A percentile compares a stretch with the other conserved stretches of the same genome.
phyloP scores from a whole-genome alignment of 2,329 filamentous ascomycete species.

The Ophidiomyces ophidiicola region DNA sequence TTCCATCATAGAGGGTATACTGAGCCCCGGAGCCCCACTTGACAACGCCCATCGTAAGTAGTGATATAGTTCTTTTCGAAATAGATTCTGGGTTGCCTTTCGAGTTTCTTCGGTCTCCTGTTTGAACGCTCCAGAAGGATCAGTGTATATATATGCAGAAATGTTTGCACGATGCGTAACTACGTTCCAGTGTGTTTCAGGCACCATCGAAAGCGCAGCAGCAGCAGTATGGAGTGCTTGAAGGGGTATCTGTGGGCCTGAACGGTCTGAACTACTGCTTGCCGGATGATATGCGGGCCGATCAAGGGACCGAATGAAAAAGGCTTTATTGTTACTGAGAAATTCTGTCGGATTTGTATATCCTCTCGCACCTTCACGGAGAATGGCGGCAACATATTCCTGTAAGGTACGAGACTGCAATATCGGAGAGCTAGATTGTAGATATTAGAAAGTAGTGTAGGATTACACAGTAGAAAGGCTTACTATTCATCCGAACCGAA shows the following conservation, averaged over 20 bases:
- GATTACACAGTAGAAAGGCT: conserved; percentile 10
- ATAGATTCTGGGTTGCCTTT: conserved; percentile 23
- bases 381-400: conserved; percentile 44
- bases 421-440: conserved; percentile 19
- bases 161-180: conserved; percentile 33
- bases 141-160: conserved; percentile 19
- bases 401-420: conserved; percentile 28
- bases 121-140: conserved; percentile 18
- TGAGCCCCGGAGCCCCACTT: conserved; percentile 42
- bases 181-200: conserved; percentile 30
- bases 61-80: conserved; percentile 40
- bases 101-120: conserved; percentile 21
- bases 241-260: conserved; percentile 21
- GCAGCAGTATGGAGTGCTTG: conserved; percentile 33
- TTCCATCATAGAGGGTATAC: conserved; percentile 42
- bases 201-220: conserved; percentile 34
- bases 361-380: conserved; percentile 13
- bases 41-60: conserved; percentile 47
- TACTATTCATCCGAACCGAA: conserved; percentile 23
- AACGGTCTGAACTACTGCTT: conserved; percentile 4
- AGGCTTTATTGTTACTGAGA: conserved; percentile 12
- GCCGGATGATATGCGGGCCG: conserved; percentile 20
- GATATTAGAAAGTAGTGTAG: conserved; percentile 10
- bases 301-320: conserved; percentile 35
- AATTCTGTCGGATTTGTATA: conserved; percentile 16